Percentiles rank a stretch among this genome's conserved stretches.
Conservation (phyloP, 768 basidiomycete species). For the Lentinula aciculospora region DNA sequence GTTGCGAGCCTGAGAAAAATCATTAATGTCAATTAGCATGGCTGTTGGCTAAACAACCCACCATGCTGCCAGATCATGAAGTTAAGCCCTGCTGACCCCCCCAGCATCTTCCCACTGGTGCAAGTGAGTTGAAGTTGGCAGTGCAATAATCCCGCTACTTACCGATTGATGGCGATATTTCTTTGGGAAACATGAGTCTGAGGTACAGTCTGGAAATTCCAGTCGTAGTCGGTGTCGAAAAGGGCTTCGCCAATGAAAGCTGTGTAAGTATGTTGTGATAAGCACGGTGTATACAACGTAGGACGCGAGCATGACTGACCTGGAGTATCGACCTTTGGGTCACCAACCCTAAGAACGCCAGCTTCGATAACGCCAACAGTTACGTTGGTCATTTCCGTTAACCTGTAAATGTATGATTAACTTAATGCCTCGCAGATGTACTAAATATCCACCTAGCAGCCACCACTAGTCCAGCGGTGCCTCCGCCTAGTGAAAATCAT, state of each 20-base stretch:
- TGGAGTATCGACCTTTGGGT: conserved; percentile 17
- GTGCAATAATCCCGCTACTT: neutral
- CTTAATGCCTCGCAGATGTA: too few species aligned
- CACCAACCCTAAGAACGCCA: conserved; percentile 12
- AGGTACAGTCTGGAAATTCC: conserved; percentile 11
- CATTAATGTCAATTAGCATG: too few species aligned
- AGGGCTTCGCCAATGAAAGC: conserved; percentile 9
- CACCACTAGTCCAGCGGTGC: conserved; percentile 15
- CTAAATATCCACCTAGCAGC: neutral
- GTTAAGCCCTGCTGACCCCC: conserved; percentile 17
- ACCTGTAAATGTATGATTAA: neutral
- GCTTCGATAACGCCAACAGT: conserved; percentile 19
- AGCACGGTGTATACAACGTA: neutral
- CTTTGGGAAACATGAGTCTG: conserved; percentile 10
- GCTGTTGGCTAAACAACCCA: too few species aligned
- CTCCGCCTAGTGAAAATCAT: conserved; percentile 4
- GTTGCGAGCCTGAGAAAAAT: conserved; percentile 9
- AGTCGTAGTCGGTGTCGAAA: conserved; percentile 15
- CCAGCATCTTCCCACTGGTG: conserved; percentile 17
- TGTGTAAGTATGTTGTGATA: neutral
- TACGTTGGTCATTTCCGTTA: conserved; percentile 5
- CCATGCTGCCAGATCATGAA: conserved; percentile 15
- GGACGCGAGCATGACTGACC: neutral
- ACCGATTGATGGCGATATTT: neutral
- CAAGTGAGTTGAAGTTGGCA: neutral